Percentiles rank a stretch among this genome's conserved stretches.
These are phyloP conservation scores for Dioscorea zingiberensis DNA, from an alignment of 106 monocot species.

Conservation along the genomic window DNA sequence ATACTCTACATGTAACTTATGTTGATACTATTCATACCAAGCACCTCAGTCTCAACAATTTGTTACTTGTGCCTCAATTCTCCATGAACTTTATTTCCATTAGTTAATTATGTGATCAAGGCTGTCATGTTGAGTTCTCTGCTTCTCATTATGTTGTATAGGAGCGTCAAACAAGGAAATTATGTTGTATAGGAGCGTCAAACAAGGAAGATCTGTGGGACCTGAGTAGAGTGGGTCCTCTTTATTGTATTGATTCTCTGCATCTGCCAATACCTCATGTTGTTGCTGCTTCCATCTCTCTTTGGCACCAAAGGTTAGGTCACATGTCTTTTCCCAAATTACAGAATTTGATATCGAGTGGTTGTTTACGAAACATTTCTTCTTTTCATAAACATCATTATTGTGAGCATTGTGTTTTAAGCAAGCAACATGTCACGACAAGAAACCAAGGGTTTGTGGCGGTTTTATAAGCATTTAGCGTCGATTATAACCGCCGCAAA, in stretches of 20 bases:
- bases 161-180: no score
- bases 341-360: neutral
- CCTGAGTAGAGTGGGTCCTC: neutral
- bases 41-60: neutral
- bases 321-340: conserved; percentile 3
- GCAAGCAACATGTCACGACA: neutral
- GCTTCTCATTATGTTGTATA: conserved; percentile 1
- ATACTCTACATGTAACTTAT: neutral
- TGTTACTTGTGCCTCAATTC: neutral
- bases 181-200: no score
- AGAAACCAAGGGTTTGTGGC: no score
- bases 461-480: no score
- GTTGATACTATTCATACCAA: neutral
- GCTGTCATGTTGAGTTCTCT: neutral
- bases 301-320: neutral
- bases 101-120: conserved; percentile 1
- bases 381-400: neutral
- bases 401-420: neutral
- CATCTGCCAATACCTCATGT: neutral
- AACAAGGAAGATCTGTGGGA: conserved; percentile 10
- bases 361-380: neutral
- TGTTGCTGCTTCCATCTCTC: neutral
- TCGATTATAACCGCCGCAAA: no score
- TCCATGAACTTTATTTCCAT: conserved; percentile 7
- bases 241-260: neutral